Conservation (phyloP, 768 basidiomycete species). For the Pisolithus orientalis region DNA sequence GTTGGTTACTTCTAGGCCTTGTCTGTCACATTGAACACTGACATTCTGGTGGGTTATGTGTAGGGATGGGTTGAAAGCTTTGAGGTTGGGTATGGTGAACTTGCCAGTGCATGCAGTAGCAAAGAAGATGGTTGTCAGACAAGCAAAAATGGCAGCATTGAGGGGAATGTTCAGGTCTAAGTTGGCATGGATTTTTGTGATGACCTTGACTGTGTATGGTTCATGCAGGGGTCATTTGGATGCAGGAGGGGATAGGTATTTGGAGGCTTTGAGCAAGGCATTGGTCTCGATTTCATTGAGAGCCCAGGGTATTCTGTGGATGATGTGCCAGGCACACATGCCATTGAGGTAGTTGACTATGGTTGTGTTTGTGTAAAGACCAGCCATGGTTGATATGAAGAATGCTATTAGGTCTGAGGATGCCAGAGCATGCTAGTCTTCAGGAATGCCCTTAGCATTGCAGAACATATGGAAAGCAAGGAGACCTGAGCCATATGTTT, state of each 20-base stretch:
- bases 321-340: slow-evolving; percentile 21
- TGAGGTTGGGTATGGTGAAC: slow-evolving; percentile 30
- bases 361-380: too few species aligned
- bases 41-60: too few species aligned
- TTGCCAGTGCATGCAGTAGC: slow-evolving; percentile 29
- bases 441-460: too few species aligned
- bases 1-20: slow-evolving; percentile 1
- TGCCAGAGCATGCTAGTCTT: too few species aligned
- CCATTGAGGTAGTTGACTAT: slow-evolving; percentile 15
- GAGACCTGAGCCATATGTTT: too few species aligned
- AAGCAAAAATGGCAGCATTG: slow-evolving; percentile 31
- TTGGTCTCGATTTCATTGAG: too few species aligned
- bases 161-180: slow-evolving; percentile 14
- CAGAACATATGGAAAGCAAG: too few species aligned
- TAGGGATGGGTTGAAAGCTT: too few species aligned
- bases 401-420: too few species aligned
- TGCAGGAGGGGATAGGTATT: slow-evolving; percentile 6
- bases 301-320: slow-evolving; percentile 16
- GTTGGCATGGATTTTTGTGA: not conserved
- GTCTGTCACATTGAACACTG: too few species aligned
- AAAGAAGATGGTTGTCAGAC: slow-evolving; percentile 36
- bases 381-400: too few species aligned
- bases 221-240: slow-evolving; percentile 4
- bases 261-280: slow-evolving; percentile 11
- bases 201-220: slow-evolving; percentile 1